Conservation (phyloP, 805 yeast species). For the Barnettozyma vustinii region DNA sequence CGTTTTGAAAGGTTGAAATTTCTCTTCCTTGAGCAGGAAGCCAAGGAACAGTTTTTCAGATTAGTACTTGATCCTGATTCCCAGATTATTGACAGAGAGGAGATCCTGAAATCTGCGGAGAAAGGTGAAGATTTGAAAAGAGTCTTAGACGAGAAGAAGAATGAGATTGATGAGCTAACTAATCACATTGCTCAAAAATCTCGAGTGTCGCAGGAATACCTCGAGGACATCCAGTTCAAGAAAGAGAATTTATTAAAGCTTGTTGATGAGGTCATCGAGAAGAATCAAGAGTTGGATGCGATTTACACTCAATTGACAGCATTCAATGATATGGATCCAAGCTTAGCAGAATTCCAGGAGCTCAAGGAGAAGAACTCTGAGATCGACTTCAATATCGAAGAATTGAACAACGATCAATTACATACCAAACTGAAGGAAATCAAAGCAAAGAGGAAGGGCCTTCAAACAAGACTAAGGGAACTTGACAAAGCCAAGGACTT, state of each 20-base stretch:
- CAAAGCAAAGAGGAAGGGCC: conserved; percentile 1
- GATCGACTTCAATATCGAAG: conserved; percentile 3
- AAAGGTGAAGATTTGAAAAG: conserved; percentile 24
- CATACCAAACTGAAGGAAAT: conserved; percentile 1
- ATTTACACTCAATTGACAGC: conserved; percentile 15
- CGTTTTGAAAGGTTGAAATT: conserved; percentile 52
- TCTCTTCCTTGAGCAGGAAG: conserved; percentile 64
- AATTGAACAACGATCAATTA: conserved; percentile 1
- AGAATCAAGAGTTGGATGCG: conserved; percentile 7
- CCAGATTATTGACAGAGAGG: conserved; percentile 28
- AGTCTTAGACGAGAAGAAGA: conserved; percentile 23
- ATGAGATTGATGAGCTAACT: conserved; percentile 10
- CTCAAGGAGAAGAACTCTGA: neutral
- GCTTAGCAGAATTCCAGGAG: conserved; percentile 13
- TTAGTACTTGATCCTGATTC: conserved; percentile 36
- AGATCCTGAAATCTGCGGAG: conserved; percentile 28
- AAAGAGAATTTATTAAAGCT: neutral
- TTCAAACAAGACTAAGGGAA: neutral
- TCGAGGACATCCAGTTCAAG: conserved; percentile 5
- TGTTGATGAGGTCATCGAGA: conserved; percentile 2
- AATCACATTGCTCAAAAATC: neutral
- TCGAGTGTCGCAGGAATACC: neutral
- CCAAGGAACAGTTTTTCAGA: conserved; percentile 61
- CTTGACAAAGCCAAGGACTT: neutral
- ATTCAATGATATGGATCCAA: conserved; percentile 8